Conservation (phyloP, 2,329 filamentous ascomycete species). For the Phialophora macrospora region DNA sequence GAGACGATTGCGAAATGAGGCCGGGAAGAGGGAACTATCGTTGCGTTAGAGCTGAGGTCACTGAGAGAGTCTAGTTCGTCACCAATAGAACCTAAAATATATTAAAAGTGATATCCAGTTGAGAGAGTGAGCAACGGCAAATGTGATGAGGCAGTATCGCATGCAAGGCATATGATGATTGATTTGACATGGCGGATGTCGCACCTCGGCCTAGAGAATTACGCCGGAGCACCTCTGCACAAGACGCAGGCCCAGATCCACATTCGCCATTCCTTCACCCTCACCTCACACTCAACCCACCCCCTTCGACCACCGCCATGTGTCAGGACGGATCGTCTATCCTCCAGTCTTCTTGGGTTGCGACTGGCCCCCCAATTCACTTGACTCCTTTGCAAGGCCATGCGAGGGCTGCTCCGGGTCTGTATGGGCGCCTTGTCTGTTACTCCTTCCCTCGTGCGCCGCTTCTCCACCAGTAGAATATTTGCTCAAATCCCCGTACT, state of each 20-base stretch:
- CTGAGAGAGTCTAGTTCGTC: background rate
- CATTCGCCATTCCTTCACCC: background rate
- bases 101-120: background rate
- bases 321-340: background rate
- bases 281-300: background rate
- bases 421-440: conserved; percentile 19
- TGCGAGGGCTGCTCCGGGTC: conserved; percentile 21
- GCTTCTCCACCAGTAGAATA: conserved; percentile 41
- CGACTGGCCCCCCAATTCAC: conserved; percentile 25
- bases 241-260: background rate
- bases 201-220: conserved; percentile 19
- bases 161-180: conserved; percentile 14
- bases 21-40: background rate
- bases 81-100: background rate
- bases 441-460: conserved; percentile 14
- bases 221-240: conserved; percentile 11
- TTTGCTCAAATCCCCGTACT: conserved; percentile 45
- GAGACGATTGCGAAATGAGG: background rate
- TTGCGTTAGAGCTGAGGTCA: background rate
- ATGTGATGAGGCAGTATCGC: background rate
- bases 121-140: background rate
- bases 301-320: no score
- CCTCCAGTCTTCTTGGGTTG: conserved; percentile 27
- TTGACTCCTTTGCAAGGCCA: conserved; percentile 21
- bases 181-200: conserved; percentile 3